These are phyloP conservation scores for Lepidium didymum DNA, from an alignment of 345 rosid genomes.

Conservation along the genomic window DNA sequence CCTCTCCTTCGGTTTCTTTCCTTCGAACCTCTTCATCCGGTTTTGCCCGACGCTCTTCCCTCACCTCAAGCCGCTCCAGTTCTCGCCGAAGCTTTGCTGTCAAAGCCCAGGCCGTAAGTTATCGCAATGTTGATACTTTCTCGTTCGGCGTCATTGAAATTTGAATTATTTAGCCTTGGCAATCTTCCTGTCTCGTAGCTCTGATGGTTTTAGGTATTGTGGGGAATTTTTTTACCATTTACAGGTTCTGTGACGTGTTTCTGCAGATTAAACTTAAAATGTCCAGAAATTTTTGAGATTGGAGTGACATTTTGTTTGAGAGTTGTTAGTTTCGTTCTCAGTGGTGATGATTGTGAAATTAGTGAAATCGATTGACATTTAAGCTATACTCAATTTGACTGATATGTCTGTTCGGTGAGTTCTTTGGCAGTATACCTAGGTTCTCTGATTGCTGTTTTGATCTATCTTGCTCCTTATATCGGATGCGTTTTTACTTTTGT, in stretches of 20 bases:
- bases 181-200: not conserved
- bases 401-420: not conserved
- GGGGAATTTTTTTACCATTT: not conserved
- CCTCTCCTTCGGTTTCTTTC: constrained; percentile 32
- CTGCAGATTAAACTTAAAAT: not conserved
- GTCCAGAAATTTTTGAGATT: not conserved
- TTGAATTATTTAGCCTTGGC: not conserved
- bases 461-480: not conserved
- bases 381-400: not conserved
- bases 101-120: constrained; percentile 52
- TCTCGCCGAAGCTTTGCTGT: constrained; percentile 50
- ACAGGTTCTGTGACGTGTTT: not conserved
- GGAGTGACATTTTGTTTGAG: not conserved
- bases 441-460: not conserved
- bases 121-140: not conserved
- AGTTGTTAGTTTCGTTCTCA: not conserved
- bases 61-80: constrained; percentile 32
- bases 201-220: not conserved
- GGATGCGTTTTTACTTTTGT: not conserved
- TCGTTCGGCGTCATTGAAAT: not conserved
- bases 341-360: not conserved
- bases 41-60: constrained; percentile 36
- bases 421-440: not conserved
- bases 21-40: constrained; percentile 39
- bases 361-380: not conserved